phyloP scores from a whole-genome alignment of 2,329 filamentous ascomycete genomes.

The Macrophomina tecta region DNA sequence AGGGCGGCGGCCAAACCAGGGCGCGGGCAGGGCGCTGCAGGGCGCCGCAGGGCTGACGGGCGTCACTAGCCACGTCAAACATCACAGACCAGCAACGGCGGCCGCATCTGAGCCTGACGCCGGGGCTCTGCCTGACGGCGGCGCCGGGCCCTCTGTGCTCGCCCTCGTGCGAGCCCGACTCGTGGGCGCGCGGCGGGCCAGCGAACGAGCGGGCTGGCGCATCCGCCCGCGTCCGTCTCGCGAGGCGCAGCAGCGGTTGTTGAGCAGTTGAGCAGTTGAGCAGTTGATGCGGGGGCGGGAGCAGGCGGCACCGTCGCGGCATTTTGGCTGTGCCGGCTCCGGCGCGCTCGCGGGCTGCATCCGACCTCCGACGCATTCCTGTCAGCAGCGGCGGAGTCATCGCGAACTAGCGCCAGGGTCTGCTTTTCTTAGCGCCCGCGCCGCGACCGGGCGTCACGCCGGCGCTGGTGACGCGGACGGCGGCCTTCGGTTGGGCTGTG shows the following conservation, averaged over 20 bases:
- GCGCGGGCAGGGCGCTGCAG: not conserved
- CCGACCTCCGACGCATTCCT: not conserved
- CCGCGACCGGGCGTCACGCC: not conserved
- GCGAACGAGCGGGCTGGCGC: not conserved
- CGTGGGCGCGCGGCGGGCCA: not conserved
- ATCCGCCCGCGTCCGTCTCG: not conserved
- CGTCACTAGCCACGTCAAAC: constrained; percentile 21
- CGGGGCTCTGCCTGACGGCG: not conserved
- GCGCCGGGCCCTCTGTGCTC: not conserved
- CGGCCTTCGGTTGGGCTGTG: not conserved
- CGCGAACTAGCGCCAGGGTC: not conserved
- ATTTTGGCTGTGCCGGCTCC: constrained; percentile 20
- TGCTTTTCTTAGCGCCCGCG: no score
- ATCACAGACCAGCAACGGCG: not conserved
- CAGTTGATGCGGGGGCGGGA: constrained; percentile 18
- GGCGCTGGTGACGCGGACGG: not conserved
- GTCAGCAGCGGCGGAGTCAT: not conserved
- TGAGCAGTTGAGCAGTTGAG: not conserved
- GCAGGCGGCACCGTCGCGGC: constrained; percentile 14
- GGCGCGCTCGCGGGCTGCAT: not conserved
- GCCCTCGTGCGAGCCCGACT: not conserved
- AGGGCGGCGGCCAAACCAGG: not conserved
- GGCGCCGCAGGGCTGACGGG: not conserved
- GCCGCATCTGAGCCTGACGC: constrained; percentile 6
- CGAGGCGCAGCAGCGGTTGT: not conserved